A percentile compares a stretch with the other conserved stretches of the same genome.
phyloP scores from a whole-genome alignment of 2,329 filamentous ascomycete species.

The Botryotinia narcissicola region DNA sequence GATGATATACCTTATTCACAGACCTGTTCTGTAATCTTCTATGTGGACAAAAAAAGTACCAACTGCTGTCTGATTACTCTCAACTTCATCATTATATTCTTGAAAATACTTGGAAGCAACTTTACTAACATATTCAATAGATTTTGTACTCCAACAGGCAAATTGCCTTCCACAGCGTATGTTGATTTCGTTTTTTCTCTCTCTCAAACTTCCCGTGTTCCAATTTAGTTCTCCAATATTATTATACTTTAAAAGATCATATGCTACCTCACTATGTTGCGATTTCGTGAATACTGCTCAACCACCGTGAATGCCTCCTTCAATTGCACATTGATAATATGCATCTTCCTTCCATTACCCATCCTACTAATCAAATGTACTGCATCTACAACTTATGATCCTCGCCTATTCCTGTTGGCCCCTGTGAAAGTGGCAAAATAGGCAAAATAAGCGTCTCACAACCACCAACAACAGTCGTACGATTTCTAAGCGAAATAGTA shows the following conservation, averaged over 20 bases:
- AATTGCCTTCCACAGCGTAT: not conserved
- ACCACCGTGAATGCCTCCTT: not conserved
- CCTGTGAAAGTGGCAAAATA: not conserved
- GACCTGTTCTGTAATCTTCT: constrained; percentile 73
- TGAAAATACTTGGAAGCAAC: not conserved
- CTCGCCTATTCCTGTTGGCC: not conserved
- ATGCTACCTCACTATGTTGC: not conserved
- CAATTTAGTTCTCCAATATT: not conserved
- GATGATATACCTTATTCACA: constrained; percentile 74
- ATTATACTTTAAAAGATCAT: not conserved
- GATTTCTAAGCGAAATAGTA: not conserved
- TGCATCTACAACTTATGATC: too few relatives aligned
- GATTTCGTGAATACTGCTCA: not conserved
- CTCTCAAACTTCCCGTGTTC: not conserved
- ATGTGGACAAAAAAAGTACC: constrained; percentile 71
- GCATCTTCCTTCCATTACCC: not conserved
- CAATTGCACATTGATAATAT: not conserved
- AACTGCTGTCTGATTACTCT: constrained; percentile 74
- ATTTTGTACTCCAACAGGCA: not conserved
- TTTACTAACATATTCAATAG: constrained; percentile 21
- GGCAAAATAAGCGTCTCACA: constrained; percentile 3
- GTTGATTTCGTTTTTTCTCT: constrained; percentile 2
- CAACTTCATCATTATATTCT: constrained; percentile 13
- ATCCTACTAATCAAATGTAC: not conserved
- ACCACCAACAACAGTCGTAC: not conserved